Evolutionary conservation across 306 rosid genomes (phyloP), one percentile per base, ranked within the genome.

Genomic region (Purshia tridentata): DNA sequence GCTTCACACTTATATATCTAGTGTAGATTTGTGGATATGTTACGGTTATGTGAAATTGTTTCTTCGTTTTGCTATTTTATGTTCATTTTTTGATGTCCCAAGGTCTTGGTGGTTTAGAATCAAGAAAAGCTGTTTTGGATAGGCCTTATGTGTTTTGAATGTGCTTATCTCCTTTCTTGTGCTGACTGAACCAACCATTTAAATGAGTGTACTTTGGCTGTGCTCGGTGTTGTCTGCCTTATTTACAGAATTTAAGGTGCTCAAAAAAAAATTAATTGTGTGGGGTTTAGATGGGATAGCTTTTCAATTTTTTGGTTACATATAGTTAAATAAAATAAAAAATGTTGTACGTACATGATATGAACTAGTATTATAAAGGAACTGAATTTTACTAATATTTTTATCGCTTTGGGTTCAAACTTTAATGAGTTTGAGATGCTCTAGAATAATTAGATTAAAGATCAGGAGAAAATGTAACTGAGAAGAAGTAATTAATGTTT

Each of bases 401-500:
- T 53, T 58, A 8, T 49, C 22, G n/a, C 41, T 15, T 6, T 47
- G 67, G 58, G 46, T 52, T 42, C 50, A 45, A 68, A 35, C 8
- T 52, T 61, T 14, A 52, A 73, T 58, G 61, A 71, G 69, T 75
- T 48, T 54, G 51, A 47, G 15, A 75, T 75, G 45, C 20, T 39
- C 12, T 50, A 66, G 13, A 74, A 46, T 58, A 61, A 82, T 77
- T 77, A 72, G 81, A 86, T 78, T 77, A 87, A 89, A 75, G 87
- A 86, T 72, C 76, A 52, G 81, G 81, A 59, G 56, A 73, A 76
- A 77, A 67, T 78, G 70, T 72, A 89, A 90, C 98, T 83, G 88
- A 93, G 85, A 82, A 81, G 72, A 76, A 73, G 86, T 82, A 91
- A 88, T 86, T 81, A 93, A 93, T 91, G 89, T 85, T 85, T 86